Evolutionary conservation across 495 filamentous ascomycete species (phyloP).

Genomic region (Neurospora sp.): DNA sequence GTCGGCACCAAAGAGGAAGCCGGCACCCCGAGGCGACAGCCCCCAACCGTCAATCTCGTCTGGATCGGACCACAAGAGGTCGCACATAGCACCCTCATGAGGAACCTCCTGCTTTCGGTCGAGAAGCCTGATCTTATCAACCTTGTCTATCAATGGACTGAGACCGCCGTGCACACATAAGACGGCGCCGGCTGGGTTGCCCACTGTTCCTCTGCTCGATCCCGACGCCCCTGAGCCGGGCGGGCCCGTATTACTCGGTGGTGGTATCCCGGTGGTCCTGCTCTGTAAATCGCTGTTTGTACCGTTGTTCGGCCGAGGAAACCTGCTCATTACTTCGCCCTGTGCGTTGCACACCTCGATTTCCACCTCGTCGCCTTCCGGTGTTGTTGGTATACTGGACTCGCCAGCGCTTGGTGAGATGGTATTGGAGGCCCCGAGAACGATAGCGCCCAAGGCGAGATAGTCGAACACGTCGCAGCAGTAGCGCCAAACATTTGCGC

Average conservation of each 20-base stretch:
- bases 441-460: slow-evolving; percentile 86
- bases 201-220: slow-evolving; percentile 50
- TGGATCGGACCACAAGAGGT: slow-evolving; percentile 94
- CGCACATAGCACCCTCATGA: slow-evolving; percentile 98
- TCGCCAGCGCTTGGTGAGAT: slow-evolving; percentile 40
- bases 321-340: slow-evolving; percentile 66
- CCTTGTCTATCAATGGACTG: slow-evolving; percentile 80
- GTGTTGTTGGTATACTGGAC: slow-evolving; percentile 27
- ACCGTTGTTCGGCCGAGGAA: slow-evolving; percentile 39
- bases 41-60: slow-evolving; percentile 99
- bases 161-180: slow-evolving; percentile 94
- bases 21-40: slow-evolving; percentile 83
- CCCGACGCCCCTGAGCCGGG: slow-evolving; percentile 71
- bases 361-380: slow-evolving; percentile 64
- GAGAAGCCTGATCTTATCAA: slow-evolving; percentile 91
- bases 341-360: slow-evolving; percentile 74
- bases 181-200: slow-evolving; percentile 67
- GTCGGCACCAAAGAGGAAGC: slow-evolving; percentile 92
- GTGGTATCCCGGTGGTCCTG: slow-evolving; percentile 31
- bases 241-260: slow-evolving; percentile 48
- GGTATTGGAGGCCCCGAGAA: slow-evolving; percentile 75
- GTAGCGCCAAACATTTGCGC: slow-evolving; percentile 95
- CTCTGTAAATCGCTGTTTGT: slow-evolving; percentile 12
- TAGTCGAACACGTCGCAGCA: slow-evolving; percentile 99
- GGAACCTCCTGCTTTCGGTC: slow-evolving; percentile 98